Conservation (phyloP, 2,329 filamentous ascomycete genomes). For the Claviceps maximensis region DNA sequence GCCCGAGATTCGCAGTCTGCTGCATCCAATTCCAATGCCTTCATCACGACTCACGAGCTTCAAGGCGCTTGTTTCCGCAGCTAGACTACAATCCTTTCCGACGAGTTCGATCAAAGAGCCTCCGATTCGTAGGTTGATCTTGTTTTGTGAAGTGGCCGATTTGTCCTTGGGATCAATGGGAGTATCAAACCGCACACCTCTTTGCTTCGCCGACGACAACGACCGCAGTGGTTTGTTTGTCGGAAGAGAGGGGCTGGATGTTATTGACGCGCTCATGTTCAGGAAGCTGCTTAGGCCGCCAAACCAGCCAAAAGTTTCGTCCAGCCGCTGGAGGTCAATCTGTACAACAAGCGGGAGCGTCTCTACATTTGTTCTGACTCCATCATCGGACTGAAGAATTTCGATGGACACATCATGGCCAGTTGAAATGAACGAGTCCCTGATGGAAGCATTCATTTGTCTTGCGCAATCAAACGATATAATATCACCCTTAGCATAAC, state of each 20-base stretch:
- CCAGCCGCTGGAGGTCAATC: constrained; percentile 66
- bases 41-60: constrained; percentile 67
- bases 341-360: constrained; percentile 66
- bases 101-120: constrained; percentile 65
- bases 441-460: constrained; percentile 45
- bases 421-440: constrained; percentile 42
- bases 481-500: constrained; percentile 49
- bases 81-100: constrained; percentile 62
- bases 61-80: constrained; percentile 65
- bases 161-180: constrained; percentile 35
- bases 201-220: constrained; percentile 31
- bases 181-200: constrained; percentile 46
- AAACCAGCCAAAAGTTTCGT: constrained; percentile 79
- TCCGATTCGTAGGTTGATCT: constrained; percentile 64
- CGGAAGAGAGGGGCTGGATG: constrained; percentile 49
- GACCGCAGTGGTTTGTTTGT: constrained; percentile 22
- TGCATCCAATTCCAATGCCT: constrained; percentile 59
- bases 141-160: constrained; percentile 39
- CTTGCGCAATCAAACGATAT: constrained; percentile 46
- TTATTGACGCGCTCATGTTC: constrained; percentile 74
- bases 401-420: constrained; percentile 46
- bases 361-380: constrained; percentile 47
- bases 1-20: constrained; percentile 60
- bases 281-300: constrained; percentile 85
- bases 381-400: constrained; percentile 30